phyloP scores from a whole-genome alignment of 495 filamentous ascomycete species.

The Penicillium arizonense region DNA sequence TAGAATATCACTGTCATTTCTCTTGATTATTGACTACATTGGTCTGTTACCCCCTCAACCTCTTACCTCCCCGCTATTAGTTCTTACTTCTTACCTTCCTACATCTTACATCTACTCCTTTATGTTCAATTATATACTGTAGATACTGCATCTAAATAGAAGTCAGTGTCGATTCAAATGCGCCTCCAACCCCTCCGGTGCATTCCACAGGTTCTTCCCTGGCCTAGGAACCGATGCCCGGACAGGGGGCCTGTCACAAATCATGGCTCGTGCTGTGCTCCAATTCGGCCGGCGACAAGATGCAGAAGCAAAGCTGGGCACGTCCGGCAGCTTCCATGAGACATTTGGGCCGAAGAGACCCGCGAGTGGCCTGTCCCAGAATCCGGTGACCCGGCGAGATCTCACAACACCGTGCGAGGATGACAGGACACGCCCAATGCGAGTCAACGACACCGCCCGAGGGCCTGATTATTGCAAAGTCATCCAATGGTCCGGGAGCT shows the following conservation, averaged over 20 bases:
- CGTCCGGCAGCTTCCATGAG: conserved; percentile 31
- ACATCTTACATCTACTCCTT: background rate
- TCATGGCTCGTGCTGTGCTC: conserved; percentile 17
- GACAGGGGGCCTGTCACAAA: conserved; percentile 20
- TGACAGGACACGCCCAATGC: conserved; percentile 22
- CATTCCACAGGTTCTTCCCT: conserved; percentile 24
- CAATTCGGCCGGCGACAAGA: conserved; percentile 21
- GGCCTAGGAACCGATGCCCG: conserved; percentile 23
- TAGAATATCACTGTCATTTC: background rate
- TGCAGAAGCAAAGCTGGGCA: conserved; percentile 24
- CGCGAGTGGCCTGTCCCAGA: conserved; percentile 30
- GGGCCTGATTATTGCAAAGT: conserved; percentile 11
- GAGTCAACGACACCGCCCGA: conserved; percentile 11
- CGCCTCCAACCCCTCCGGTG: conserved; percentile 21
- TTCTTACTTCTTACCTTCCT: background rate
- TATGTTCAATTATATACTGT: background rate
- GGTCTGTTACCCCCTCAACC: background rate
- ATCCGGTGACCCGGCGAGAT: conserved; percentile 35
- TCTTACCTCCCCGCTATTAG: background rate
- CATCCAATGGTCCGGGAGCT: conserved; percentile 17
- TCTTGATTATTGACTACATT: background rate
- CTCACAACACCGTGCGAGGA: conserved; percentile 31
- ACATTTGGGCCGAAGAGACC: conserved; percentile 25
- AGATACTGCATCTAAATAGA: background rate
- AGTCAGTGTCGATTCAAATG: conserved; percentile 4